A percentile compares a stretch with the other conserved stretches of the same genome.
These are phyloP conservation scores for Aspergillus viridinutans DNA, from an alignment of 2,329 filamentous ascomycete genomes.

Conservation along the genomic window DNA sequence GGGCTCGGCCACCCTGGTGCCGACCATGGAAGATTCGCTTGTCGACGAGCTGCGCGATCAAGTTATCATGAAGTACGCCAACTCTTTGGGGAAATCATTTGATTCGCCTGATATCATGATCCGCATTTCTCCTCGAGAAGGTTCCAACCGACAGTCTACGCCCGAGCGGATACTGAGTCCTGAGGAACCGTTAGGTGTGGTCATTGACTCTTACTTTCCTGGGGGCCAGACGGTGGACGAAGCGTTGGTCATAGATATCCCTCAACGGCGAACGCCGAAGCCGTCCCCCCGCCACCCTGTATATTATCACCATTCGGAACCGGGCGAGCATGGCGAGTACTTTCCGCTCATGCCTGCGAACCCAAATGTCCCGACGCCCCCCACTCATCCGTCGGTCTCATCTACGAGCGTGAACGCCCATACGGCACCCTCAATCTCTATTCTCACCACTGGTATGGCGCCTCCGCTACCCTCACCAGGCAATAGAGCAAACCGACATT, in stretches of 20 bases:
- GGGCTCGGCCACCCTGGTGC: slow-evolving; percentile 81
- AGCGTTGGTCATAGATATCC: slow-evolving; percentile 85
- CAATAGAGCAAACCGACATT: slow-evolving; percentile 53
- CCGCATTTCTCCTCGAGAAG: slow-evolving; percentile 68
- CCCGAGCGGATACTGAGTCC: slow-evolving; percentile 71
- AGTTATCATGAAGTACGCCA: slow-evolving; percentile 89
- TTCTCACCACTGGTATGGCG: slow-evolving; percentile 74
- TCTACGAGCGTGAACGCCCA: slow-evolving; percentile 38
- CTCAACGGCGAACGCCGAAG: slow-evolving; percentile 69
- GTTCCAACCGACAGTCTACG: slow-evolving; percentile 40
- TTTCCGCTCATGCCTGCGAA: slow-evolving; percentile 67
- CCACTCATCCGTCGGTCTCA: slow-evolving; percentile 40
- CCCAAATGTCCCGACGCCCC: slow-evolving; percentile 35
- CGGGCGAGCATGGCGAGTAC: slow-evolving; percentile 72
- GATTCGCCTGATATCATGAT: slow-evolving; percentile 87
- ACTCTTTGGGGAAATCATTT: slow-evolving; percentile 82
- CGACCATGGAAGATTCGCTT: slow-evolving; percentile 79
- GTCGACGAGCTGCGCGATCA: slow-evolving; percentile 93
- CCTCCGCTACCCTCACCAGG: slow-evolving; percentile 80
- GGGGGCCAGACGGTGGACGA: slow-evolving; percentile 85
- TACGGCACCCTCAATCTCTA: slow-evolving; percentile 66
- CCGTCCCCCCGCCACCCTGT: slow-evolving; percentile 63
- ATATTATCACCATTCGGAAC: slow-evolving; percentile 54
- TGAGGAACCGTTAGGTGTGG: slow-evolving; percentile 75
- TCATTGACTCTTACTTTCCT: slow-evolving; percentile 77